A percentile compares a stretch with the other conserved stretches of the same genome.
phyloP scores from a whole-genome alignment of 2,329 filamentous ascomycete genomes.

The Sporothrix pseudoabietina region DNA sequence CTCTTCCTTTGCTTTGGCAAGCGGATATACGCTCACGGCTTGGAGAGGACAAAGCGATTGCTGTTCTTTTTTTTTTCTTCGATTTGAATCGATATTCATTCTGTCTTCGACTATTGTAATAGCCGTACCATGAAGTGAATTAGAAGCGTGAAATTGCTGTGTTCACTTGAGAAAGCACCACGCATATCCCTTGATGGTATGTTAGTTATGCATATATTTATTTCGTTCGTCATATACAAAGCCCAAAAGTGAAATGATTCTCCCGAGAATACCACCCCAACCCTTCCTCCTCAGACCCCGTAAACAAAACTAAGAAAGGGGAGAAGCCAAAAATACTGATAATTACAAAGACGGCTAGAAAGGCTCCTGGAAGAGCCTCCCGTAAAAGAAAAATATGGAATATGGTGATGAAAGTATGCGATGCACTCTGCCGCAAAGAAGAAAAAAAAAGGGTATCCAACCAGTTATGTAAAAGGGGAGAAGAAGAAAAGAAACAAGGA shows the following conservation, averaged over 20 bases:
- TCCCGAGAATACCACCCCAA: conserved; percentile 1
- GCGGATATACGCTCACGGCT: neutral
- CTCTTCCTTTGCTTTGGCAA: neutral
- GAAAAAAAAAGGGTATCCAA: conserved; percentile 24
- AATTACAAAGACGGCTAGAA: conserved; percentile 2
- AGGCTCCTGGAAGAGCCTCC: neutral
- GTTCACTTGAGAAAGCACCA: no score
- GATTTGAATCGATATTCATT: neutral
- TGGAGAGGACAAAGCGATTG: conserved; percentile 6
- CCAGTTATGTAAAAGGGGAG: conserved; percentile 18
- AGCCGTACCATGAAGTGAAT: neutral
- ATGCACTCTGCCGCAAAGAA: neutral
- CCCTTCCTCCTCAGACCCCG: neutral
- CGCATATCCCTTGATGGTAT: neutral
- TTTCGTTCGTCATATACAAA: conserved; percentile 24
- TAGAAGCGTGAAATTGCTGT: no score
- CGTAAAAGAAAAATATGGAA: neutral
- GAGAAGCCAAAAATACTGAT: neutral
- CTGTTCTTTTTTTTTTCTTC: neutral
- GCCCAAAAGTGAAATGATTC: conserved; percentile 2
- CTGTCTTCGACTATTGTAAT: neutral
- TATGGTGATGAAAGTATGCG: neutral
- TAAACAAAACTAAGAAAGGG: conserved; percentile 12
- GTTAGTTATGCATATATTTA: neutral
- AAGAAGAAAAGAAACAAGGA: neutral